phyloP scores from a whole-genome alignment of 805 yeast species.

The Wickerhamiella kurtzmanii region DNA sequence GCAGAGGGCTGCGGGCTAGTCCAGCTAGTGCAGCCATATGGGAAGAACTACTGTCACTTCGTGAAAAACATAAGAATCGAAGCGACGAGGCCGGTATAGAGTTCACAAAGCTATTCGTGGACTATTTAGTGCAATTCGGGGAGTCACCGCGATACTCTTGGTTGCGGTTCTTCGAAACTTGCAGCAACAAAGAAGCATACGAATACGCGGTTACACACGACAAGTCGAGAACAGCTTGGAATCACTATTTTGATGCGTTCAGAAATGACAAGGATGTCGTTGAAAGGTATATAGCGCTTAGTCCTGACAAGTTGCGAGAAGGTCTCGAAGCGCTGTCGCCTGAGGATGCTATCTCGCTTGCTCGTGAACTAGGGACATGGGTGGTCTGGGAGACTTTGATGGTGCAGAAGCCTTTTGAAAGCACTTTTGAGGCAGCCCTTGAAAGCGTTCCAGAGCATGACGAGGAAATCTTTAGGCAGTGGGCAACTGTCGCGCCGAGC shows the following conservation, averaged over 20 bases:
- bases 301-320: not conserved
- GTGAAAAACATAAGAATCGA: not conserved
- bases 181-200: not conserved
- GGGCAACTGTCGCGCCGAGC: constrained; percentile 27
- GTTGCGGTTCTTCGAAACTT: not conserved
- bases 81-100: not conserved
- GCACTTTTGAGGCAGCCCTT: constrained; percentile 3
- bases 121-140: not conserved
- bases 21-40: not conserved
- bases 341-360: not conserved
- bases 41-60: not conserved
- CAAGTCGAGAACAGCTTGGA: not conserved
- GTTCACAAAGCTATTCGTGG: not conserved
- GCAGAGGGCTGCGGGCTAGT: not conserved
- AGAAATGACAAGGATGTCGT: not conserved
- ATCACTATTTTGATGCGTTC: not conserved
- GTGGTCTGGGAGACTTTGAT: not conserved
- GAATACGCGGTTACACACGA: not conserved
- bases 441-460: constrained; percentile 2
- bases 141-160: not conserved
- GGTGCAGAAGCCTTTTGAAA: constrained; percentile 5
- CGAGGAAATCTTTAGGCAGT: constrained; percentile 14
- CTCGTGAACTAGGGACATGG: not conserved
- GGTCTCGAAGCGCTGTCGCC: not conserved
- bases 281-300: not conserved